Evolutionary conservation across 208 protist genomes (phyloP).

Genomic region (Leishmania lainsoni): DNA sequence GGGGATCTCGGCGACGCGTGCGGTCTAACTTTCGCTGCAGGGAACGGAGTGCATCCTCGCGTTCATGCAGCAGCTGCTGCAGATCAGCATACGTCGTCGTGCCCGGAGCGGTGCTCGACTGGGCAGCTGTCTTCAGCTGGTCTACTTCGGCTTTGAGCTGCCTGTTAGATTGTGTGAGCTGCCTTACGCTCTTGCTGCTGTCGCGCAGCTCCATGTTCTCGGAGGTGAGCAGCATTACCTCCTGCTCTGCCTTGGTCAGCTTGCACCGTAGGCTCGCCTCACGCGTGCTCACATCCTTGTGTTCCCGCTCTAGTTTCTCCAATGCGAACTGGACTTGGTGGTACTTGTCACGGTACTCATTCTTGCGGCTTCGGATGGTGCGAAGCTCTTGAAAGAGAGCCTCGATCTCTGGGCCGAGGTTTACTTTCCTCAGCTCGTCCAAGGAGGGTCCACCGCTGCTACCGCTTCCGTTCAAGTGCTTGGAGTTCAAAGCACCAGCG

Average conservation of each 20-base stretch:
- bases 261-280: constrained; percentile 62
- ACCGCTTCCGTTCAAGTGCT: background rate
- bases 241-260: constrained; percentile 73
- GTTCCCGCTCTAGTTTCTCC: constrained; percentile 39
- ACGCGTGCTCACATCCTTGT: constrained; percentile 32
- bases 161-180: constrained; percentile 48
- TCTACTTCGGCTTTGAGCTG: constrained; percentile 46
- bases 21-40: constrained; percentile 86
- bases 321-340: constrained; percentile 34
- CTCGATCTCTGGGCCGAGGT: constrained; percentile 89
- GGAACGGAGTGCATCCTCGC: constrained; percentile 70
- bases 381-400: constrained; percentile 83
- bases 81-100: constrained; percentile 43
- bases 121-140: constrained; percentile 29
- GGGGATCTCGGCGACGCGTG: constrained; percentile 72
- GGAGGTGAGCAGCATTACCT: constrained; percentile 85
- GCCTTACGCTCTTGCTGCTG: constrained; percentile 51
- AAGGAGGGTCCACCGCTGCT: constrained; percentile 52
- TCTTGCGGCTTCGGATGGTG: constrained; percentile 76
- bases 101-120: constrained; percentile 30
- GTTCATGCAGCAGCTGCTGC: constrained; percentile 53
- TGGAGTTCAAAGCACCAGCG: background rate
- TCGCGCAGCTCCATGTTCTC: constrained; percentile 88
- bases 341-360: constrained; percentile 80
- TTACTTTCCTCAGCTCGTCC: constrained; percentile 83